Evolutionary conservation across 495 filamentous ascomycete species (phyloP).

Genomic region (Aspergillus mulundensis): DNA sequence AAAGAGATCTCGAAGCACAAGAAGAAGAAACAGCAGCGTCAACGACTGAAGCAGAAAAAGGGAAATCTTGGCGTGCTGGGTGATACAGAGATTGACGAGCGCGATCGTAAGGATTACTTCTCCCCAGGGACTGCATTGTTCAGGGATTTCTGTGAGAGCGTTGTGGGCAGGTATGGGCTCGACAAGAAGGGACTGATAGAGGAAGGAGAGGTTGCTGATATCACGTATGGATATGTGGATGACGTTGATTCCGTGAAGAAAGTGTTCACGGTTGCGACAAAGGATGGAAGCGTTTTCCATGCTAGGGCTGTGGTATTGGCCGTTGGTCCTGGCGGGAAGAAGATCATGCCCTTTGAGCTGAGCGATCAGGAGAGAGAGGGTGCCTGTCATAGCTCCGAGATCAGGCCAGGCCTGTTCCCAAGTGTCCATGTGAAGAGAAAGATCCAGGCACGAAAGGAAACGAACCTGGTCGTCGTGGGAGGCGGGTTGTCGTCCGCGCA

Average conservation of each 20-base stretch:
- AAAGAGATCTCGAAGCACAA: slow-evolving; percentile 63
- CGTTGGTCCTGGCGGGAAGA: slow-evolving; percentile 51
- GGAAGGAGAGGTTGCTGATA: slow-evolving; percentile 47
- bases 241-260: slow-evolving; percentile 26
- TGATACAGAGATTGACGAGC: slow-evolving; percentile 53
- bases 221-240: slow-evolving; percentile 42
- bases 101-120: slow-evolving; percentile 63
- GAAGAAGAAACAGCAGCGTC: slow-evolving; percentile 51
- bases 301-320: slow-evolving; percentile 53
- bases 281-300: slow-evolving; percentile 40
- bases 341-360: slow-evolving; percentile 45
- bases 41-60: neutral
- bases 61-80: slow-evolving; percentile 24
- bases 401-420: slow-evolving; percentile 41
- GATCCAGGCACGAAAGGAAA: slow-evolving; percentile 41
- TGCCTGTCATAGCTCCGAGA: slow-evolving; percentile 53
- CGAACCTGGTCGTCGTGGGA: slow-evolving; percentile 56
- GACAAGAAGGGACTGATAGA: slow-evolving; percentile 38
- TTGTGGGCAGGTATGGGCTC: slow-evolving; percentile 51
- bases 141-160: slow-evolving; percentile 50
- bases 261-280: slow-evolving; percentile 51
- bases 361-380: slow-evolving; percentile 37
- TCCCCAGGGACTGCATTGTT: slow-evolving; percentile 56
- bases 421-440: slow-evolving; percentile 39
- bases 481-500: slow-evolving; percentile 61